Conservation (phyloP, 805 yeast genomes). For the Candida chilensis region DNA sequence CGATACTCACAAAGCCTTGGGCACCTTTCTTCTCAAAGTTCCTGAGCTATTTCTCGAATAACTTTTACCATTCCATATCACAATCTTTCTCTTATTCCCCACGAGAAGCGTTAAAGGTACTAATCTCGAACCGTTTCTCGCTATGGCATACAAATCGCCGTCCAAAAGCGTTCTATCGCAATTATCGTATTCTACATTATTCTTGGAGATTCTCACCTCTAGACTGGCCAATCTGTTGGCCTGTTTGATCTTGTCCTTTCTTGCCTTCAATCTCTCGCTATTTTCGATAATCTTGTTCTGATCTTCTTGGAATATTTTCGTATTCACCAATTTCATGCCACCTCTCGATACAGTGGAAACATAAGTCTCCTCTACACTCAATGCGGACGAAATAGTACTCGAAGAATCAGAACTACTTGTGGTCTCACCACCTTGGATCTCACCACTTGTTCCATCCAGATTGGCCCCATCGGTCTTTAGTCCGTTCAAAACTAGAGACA, state of each 20-base stretch:
- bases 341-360: constrained; percentile 10
- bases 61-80: constrained; percentile 13
- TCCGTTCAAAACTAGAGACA: constrained; percentile 9
- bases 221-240: background rate
- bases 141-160: constrained; percentile 17
- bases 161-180: constrained; percentile 19
- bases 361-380: constrained; percentile 4
- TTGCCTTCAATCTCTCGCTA: background rate
- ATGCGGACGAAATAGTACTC: too few relatives aligned
- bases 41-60: constrained; percentile 11
- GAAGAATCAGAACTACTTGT: too few relatives aligned
- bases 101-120: constrained; percentile 12
- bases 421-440: constrained; percentile 1
- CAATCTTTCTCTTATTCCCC: constrained; percentile 5
- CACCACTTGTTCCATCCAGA: too few relatives aligned
- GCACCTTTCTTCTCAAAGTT: constrained; percentile 5
- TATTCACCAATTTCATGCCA: constrained; percentile 12
- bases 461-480: background rate
- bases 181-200: constrained; percentile 11
- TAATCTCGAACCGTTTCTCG: constrained; percentile 12
- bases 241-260: background rate
- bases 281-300: constrained; percentile 2
- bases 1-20: background rate
- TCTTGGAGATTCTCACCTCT: constrained; percentile 3
- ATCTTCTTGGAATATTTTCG: constrained; percentile 8